phyloP scores from a whole-genome alignment of 1,284 basidiomycete species.

The Cryptococcus sp. region DNA sequence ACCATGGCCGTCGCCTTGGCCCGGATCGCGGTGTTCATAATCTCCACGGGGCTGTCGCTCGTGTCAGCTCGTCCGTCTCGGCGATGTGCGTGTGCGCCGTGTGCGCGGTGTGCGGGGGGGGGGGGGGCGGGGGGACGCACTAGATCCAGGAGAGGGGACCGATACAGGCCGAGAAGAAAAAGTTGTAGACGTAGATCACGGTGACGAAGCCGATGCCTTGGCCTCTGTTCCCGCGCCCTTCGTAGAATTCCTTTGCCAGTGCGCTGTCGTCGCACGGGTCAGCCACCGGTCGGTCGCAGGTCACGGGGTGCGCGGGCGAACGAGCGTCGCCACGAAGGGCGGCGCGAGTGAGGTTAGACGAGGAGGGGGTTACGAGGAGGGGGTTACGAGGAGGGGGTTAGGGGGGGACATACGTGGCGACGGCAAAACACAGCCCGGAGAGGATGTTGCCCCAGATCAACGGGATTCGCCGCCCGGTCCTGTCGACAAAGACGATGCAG shows the following conservation, averaged over 20 bases:
- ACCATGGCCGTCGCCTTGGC: conserved; percentile 62
- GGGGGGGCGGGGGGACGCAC: conserved; percentile 23
- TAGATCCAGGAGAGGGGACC: conserved; percentile 41
- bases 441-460: conserved; percentile 59
- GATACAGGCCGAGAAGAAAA: conserved; percentile 34
- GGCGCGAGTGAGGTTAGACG: too few species aligned
- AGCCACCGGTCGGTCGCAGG: conserved; percentile 3
- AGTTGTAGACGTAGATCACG: conserved; percentile 35
- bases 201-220: conserved; percentile 32
- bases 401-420: conserved; percentile 37
- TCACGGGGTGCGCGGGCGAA: too few species aligned
- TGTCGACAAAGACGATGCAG: conserved; percentile 60
- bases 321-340: too few species aligned
- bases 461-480: conserved; percentile 56
- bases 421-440: conserved; percentile 48
- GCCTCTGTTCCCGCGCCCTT: conserved; percentile 15
- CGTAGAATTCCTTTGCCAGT: conserved; percentile 19
- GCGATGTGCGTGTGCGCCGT: neutral
- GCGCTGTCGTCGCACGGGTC: conserved; percentile 6
- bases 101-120: too few species aligned
- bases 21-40: conserved; percentile 59
- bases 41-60: conserved; percentile 46
- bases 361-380: too few species aligned
- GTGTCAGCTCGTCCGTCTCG: neutral
- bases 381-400: too few species aligned